These are phyloP conservation scores for Botrytis pseudocinerea DNA, from an alignment of 2,329 filamentous ascomycete genomes.

Conservation along the genomic window DNA sequence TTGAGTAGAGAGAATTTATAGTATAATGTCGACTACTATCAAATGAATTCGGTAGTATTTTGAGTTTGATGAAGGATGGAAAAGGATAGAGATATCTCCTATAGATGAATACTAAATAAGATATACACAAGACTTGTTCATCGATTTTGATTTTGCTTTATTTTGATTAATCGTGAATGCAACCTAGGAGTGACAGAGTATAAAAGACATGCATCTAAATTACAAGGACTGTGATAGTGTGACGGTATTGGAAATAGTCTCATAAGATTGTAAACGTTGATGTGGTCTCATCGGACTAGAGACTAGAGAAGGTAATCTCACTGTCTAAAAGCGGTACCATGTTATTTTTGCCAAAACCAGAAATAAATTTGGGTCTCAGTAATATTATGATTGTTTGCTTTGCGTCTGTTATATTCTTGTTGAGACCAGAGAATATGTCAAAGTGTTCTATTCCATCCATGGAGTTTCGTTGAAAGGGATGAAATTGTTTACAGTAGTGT, in stretches of 20 bases:
- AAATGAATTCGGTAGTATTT: neutral
- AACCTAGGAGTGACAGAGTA: neutral
- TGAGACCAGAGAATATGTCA: neutral
- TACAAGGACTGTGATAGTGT: neutral
- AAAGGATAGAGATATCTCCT: neutral
- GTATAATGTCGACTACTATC: neutral
- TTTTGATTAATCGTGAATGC: neutral
- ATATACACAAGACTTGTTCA: neutral
- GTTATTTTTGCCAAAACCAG: neutral
- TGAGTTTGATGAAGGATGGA: neutral
- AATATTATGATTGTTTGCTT: too few species aligned
- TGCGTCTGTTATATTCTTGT: neutral
- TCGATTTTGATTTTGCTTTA: neutral
- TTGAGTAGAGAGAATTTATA: too few species aligned
- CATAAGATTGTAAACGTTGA: too few species aligned
- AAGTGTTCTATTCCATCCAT: neutral
- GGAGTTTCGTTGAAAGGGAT: neutral
- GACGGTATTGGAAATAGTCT: neutral
- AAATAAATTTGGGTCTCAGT: neutral
- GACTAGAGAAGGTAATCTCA: neutral
- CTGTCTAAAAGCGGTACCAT: rapidly evolving
- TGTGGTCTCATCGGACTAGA: neutral
- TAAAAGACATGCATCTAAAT: neutral
- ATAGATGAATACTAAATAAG: neutral
- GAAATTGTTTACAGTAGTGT: neutral